These are phyloP conservation scores for Logfia minima DNA, from an alignment of 129 eudicot species.

Conservation along the genomic window DNA sequence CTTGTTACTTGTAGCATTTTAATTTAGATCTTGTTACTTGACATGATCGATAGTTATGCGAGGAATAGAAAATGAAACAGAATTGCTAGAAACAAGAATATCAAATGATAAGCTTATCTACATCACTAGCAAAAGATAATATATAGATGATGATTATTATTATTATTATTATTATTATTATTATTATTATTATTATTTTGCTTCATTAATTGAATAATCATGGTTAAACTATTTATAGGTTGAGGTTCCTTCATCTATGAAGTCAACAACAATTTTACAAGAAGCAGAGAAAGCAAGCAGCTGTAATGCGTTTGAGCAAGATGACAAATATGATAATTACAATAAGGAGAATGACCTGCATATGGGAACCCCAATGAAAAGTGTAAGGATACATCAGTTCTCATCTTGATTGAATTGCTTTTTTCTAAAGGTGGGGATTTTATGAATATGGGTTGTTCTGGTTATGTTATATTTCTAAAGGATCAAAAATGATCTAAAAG, in stretches of 20 bases:
- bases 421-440: background rate
- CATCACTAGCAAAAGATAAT: too few relatives aligned
- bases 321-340: background rate
- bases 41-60: too few relatives aligned
- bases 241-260: constrained; percentile 7
- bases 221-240: constrained; percentile 14
- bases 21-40: too few relatives aligned
- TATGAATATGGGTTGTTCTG: background rate
- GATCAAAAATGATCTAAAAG: background rate
- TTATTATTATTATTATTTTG: background rate
- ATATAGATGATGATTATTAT: too few relatives aligned
- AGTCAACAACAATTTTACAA: constrained; percentile 12
- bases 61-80: too few relatives aligned
- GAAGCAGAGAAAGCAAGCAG: background rate
- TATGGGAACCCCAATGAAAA: background rate
- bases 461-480: background rate
- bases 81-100: too few relatives aligned
- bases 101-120: too few relatives aligned
- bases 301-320: constrained; percentile 10
- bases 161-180: too few relatives aligned
- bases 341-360: background rate
- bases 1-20: too few relatives aligned
- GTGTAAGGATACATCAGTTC: background rate
- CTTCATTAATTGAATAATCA: background rate
- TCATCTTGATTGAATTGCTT: background rate